These are phyloP conservation scores for Venturia nashicola DNA, from an alignment of 2,329 filamentous ascomycete species.

Conservation along the genomic window DNA sequence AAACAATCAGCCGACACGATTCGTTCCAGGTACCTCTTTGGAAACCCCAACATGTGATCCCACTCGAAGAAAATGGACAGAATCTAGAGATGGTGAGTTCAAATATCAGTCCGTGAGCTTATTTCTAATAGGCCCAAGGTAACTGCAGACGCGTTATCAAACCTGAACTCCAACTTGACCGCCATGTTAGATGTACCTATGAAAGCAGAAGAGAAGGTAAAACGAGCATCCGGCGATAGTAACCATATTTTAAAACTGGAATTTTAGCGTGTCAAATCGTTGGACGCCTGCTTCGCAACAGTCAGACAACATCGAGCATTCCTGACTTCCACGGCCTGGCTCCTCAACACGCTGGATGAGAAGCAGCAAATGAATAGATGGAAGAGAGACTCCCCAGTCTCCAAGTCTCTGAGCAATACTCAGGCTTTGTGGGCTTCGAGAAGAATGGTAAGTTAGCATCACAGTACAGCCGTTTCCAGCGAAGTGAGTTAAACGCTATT, in stretches of 20 bases:
- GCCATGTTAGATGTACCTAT: neutral
- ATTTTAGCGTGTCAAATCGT: neutral
- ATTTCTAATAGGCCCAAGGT: neutral
- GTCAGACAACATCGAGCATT: neutral
- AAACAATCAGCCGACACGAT: neutral
- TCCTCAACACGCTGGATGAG: neutral
- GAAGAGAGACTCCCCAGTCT: neutral
- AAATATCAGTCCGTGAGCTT: neutral
- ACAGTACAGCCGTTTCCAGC: neutral
- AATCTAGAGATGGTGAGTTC: neutral
- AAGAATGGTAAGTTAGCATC: neutral
- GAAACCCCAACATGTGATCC: neutral
- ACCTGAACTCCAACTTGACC: neutral
- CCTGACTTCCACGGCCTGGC: neutral
- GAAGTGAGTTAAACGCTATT: neutral
- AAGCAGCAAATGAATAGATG: neutral
- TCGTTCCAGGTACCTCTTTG: neutral
- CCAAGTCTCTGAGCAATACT: neutral
- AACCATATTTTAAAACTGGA: neutral
- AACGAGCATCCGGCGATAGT: neutral
- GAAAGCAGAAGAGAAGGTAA: neutral
- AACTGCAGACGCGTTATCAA: neutral
- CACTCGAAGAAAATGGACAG: no score
- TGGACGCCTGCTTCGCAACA: neutral
- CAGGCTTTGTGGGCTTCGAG: neutral